Evolutionary conservation across 1,284 basidiomycete genomes (phyloP).

Genomic region (Ustilago bromivora): DNA sequence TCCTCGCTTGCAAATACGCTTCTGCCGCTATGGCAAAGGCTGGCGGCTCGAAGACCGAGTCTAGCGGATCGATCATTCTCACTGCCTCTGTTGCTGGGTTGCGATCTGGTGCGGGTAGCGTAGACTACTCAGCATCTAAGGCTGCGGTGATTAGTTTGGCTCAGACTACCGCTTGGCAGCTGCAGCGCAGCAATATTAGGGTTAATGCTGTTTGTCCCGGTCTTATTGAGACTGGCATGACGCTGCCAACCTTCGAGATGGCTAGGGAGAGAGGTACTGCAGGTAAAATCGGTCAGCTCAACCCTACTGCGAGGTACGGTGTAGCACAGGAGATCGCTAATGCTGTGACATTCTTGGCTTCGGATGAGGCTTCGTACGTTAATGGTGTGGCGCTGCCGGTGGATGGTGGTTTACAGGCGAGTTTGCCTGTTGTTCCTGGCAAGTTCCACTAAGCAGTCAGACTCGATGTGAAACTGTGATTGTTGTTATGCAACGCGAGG

Average conservation of each 20-base stretch:
- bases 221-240: constrained; percentile 91
- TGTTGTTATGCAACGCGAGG: constrained; percentile 1
- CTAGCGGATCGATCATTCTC: constrained; percentile 86
- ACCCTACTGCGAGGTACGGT: constrained; percentile 80
- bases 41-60: constrained; percentile 74
- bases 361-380: constrained; percentile 85
- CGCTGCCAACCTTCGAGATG: constrained; percentile 78
- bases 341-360: constrained; percentile 85
- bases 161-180: constrained; percentile 82
- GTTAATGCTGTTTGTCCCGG: constrained; percentile 93
- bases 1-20: constrained; percentile 88
- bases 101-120: constrained; percentile 83
- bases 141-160: constrained; percentile 79
- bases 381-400: constrained; percentile 89
- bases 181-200: constrained; percentile 84
- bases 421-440: constrained; percentile 79
- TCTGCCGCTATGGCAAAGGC: constrained; percentile 82
- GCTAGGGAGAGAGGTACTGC: constrained; percentile 80
- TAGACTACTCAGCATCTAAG: constrained; percentile 77
- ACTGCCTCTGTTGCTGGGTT: constrained; percentile 94
- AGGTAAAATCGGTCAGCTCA: constrained; percentile 85
- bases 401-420: constrained; percentile 84
- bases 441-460: constrained; percentile 66
- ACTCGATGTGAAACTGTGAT: not conserved
- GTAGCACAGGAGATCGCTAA: constrained; percentile 76